Conservation (phyloP, 1,284 basidiomycete genomes). For the Dichomitus squalens region DNA sequence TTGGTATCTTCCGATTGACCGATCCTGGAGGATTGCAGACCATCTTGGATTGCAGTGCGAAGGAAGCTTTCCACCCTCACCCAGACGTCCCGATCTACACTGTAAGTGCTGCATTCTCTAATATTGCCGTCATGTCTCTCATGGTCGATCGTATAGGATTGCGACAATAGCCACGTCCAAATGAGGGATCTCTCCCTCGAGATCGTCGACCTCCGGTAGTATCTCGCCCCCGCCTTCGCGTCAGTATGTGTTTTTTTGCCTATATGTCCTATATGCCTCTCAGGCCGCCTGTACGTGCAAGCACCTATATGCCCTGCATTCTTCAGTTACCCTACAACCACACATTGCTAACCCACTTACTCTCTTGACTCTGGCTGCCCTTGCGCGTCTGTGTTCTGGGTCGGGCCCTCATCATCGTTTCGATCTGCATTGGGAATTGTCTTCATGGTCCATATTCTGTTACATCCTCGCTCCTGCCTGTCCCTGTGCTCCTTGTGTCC, state of each 20-base stretch:
- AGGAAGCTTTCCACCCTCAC: slow-evolving; percentile 85
- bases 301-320: neutral
- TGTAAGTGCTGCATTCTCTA: slow-evolving; percentile 41
- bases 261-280: neutral
- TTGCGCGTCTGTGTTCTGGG: neutral
- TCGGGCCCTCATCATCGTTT: neutral
- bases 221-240: neutral
- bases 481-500: neutral
- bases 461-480: neutral
- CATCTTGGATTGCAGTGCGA: slow-evolving; percentile 66
- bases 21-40: slow-evolving; percentile 80
- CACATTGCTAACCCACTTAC: neutral
- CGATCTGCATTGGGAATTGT: neutral
- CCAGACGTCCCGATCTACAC: slow-evolving; percentile 80
- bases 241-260: neutral
- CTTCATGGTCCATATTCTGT: neutral
- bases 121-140: neutral
- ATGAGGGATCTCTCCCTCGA: slow-evolving; percentile 70
- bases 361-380: neutral
- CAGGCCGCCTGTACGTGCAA: neutral
- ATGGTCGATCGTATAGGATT: slow-evolving; percentile 48
- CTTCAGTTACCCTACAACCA: neutral
- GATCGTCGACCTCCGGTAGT: slow-evolving; percentile 69
- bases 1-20: slow-evolving; percentile 86
- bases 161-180: slow-evolving; percentile 80